These are phyloP conservation scores for Hygrocybe punicea DNA, from an alignment of 768 basidiomycete genomes.

Conservation along the genomic window DNA sequence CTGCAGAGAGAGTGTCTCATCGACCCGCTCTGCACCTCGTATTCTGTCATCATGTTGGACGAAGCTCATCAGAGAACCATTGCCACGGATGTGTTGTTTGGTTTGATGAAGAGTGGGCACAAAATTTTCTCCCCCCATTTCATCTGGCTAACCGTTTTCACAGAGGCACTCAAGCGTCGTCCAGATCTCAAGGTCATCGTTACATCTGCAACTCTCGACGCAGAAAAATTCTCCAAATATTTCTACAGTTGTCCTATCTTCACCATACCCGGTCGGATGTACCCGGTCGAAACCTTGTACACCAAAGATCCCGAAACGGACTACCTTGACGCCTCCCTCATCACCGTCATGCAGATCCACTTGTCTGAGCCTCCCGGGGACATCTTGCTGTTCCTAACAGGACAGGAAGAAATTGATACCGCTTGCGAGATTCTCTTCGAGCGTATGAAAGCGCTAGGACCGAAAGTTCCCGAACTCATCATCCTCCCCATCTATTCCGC, in stretches of 20 bases:
- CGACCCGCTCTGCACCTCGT: slow-evolving; percentile 88
- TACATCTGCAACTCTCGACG: slow-evolving; percentile 97
- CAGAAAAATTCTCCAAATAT: slow-evolving; percentile 99
- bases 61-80: slow-evolving; percentile 99
- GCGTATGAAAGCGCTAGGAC: slow-evolving; percentile 97
- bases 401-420: slow-evolving; percentile 98
- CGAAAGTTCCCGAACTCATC: slow-evolving; percentile 96
- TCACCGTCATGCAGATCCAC: slow-evolving; percentile 99
- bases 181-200: slow-evolving; percentile 97
- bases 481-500: slow-evolving; percentile 98
- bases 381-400: slow-evolving; percentile 93
- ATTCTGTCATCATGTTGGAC: slow-evolving; percentile 96
- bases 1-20: slow-evolving; percentile 94
- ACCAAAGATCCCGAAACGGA: slow-evolving; percentile 98
- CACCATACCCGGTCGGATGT: slow-evolving; percentile 99
- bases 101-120: slow-evolving; percentile 80
- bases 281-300: slow-evolving; percentile 96
- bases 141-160: slow-evolving; percentile 12
- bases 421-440: slow-evolving; percentile 95
- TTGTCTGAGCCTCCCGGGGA: slow-evolving; percentile 97
- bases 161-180: slow-evolving; percentile 93
- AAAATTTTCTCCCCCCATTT: not conserved
- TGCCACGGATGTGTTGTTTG: slow-evolving; percentile 97
- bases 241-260: slow-evolving; percentile 99
- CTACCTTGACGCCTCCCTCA: slow-evolving; percentile 96